Evolutionary conservation across 345 rosid genomes (phyloP).

Genomic region (Lepidium africanum): DNA sequence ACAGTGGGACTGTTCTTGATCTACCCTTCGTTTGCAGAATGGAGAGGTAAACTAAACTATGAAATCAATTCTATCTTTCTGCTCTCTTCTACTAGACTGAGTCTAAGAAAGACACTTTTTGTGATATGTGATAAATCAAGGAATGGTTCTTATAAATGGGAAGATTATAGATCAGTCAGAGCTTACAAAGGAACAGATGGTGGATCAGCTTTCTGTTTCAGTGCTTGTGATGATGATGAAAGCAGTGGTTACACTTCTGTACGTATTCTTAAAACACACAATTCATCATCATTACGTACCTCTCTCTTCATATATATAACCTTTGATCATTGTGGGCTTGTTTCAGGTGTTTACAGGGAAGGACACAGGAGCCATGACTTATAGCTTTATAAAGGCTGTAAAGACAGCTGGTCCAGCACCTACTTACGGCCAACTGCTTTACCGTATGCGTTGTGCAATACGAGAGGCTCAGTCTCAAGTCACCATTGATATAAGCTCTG

Average conservation of each 20-base stretch:
- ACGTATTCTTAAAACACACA: neutral
- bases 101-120: neutral
- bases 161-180: conserved; percentile 34
- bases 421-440: conserved; percentile 57
- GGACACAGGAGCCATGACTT: conserved; percentile 63
- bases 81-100: neutral
- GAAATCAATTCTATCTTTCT: neutral
- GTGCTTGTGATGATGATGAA: conserved; percentile 68
- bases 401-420: conserved; percentile 45
- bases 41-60: conserved; percentile 34
- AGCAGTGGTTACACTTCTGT: conserved; percentile 47
- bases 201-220: conserved; percentile 57
- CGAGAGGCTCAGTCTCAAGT: conserved; percentile 38
- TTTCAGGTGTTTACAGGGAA: conserved; percentile 54
- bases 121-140: conserved; percentile 17
- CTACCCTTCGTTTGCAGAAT: conserved; percentile 57
- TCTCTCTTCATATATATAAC: too few species aligned
- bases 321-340: neutral
- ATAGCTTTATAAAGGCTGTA: conserved; percentile 68
- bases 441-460: conserved; percentile 41
- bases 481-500: conserved; percentile 15
- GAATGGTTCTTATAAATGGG: conserved; percentile 62
- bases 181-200: conserved; percentile 66
- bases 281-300: too few species aligned
- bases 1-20: conserved; percentile 68